Conservation (phyloP, 164 flowering plant genomes). For the Liquidambar formosana region DNA sequence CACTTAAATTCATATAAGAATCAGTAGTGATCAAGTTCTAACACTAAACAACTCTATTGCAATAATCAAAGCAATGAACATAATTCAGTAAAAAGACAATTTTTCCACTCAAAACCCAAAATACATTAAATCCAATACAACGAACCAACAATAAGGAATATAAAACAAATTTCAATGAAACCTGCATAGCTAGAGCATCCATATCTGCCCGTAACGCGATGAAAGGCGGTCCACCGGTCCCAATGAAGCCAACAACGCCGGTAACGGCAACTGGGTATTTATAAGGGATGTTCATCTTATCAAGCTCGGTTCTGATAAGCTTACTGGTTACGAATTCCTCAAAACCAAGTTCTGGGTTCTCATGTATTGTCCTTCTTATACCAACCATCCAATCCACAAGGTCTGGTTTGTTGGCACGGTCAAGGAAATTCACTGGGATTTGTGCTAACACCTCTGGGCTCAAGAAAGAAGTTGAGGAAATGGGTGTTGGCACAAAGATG, state of each 20-base stretch:
- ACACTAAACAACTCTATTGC: too few species aligned
- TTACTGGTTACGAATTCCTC: conserved; percentile 48
- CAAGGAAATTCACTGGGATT: conserved; percentile 22
- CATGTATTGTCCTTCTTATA: conserved; percentile 42
- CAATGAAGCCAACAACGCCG: conserved; percentile 43
- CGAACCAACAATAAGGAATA: too few species aligned
- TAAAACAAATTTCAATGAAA: conserved; percentile 4
- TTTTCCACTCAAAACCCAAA: too few species aligned
- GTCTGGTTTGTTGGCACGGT: conserved; percentile 25
- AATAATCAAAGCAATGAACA: too few species aligned
- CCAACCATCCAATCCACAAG: conserved; percentile 37
- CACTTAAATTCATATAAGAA: neutral
- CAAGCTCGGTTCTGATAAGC: conserved; percentile 44
- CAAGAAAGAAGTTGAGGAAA: neutral
- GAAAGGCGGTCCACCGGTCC: conserved; percentile 37
- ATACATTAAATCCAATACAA: too few species aligned
- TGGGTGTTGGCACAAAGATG: conserved; percentile 5
- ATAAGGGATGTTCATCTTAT: conserved; percentile 32
- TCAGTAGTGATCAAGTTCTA: too few species aligned
- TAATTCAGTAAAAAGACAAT: too few species aligned
- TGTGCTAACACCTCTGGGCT: conserved; percentile 9
- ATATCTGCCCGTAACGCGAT: conserved; percentile 47
- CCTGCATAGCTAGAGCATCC: conserved; percentile 53
- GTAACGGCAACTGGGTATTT: conserved; percentile 41
- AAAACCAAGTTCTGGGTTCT: conserved; percentile 46